A percentile compares a stretch with the other conserved stretches of the same genome.
phyloP scores from a whole-genome alignment of 1,284 basidiomycete species.

The Naganishia cerealis region DNA sequence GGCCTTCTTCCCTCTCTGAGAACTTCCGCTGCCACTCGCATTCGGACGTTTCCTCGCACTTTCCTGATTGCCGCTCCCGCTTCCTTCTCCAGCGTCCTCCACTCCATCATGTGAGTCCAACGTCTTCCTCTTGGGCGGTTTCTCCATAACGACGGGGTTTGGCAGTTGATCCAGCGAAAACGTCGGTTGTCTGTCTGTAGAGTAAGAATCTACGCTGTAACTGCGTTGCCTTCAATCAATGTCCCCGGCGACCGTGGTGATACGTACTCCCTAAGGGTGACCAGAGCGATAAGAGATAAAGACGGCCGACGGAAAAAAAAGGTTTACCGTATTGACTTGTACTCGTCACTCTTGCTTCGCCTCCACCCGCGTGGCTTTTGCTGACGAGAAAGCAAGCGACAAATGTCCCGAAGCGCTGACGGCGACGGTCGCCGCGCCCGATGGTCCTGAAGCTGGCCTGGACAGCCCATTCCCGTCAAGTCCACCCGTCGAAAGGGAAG shows the following conservation, averaged over 20 bases:
- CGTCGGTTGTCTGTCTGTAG: background rate
- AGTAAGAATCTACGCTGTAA: background rate
- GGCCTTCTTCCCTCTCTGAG: constrained; percentile 16
- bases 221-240: background rate
- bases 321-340: constrained; percentile 2
- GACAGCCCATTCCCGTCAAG: background rate
- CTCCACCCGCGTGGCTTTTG: background rate
- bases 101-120: constrained; percentile 26
- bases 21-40: constrained; percentile 5
- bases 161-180: background rate
- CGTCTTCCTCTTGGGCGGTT: constrained; percentile 25
- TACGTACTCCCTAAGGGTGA: background rate
- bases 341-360: background rate
- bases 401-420: background rate
- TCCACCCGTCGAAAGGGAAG: background rate
- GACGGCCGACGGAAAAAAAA: background rate
- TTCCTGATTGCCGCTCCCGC: constrained; percentile 10
- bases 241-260: background rate
- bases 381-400: background rate
- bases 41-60: constrained; percentile 11
- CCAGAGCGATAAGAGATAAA: background rate
- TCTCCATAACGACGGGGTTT: constrained; percentile 20
- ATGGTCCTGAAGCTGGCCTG: too few relatives aligned
- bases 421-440: background rate
- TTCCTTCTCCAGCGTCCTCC: constrained; percentile 4